These are phyloP conservation scores for Trichoderma reesei DNA, from an alignment of 495 filamentous ascomycete genomes.

Conservation along the genomic window DNA sequence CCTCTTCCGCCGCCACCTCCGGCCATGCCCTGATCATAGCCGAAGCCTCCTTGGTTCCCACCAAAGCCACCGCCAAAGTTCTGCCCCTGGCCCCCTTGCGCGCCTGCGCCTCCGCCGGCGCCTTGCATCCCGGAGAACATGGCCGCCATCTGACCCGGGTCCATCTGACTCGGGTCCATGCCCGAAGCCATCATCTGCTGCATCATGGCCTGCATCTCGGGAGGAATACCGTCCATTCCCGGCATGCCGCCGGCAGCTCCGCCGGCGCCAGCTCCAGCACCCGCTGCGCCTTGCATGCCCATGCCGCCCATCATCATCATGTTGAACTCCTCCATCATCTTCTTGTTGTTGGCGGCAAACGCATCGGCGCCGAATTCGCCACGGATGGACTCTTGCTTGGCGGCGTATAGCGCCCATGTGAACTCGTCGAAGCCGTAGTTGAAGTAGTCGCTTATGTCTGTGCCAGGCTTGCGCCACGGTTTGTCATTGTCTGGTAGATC, in stretches of 20 bases:
- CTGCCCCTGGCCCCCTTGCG: slow-evolving; percentile 35
- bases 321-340: slow-evolving; percentile 80
- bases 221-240: slow-evolving; percentile 61
- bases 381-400: slow-evolving; percentile 72
- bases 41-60: slow-evolving; percentile 37
- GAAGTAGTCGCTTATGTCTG: slow-evolving; percentile 93
- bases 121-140: slow-evolving; percentile 44
- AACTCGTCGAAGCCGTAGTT: slow-evolving; percentile 99
- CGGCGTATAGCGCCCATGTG: slow-evolving; percentile 90
- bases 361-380: slow-evolving; percentile 51
- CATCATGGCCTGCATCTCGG: slow-evolving; percentile 77
- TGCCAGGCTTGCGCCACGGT: slow-evolving; percentile 92
- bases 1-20: slow-evolving; percentile 30
- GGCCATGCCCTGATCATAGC: slow-evolving; percentile 46
- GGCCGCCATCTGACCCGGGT: slow-evolving; percentile 39
- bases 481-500: slow-evolving; percentile 80
- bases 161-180: slow-evolving; percentile 75
- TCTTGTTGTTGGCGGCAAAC: slow-evolving; percentile 61
- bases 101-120: slow-evolving; percentile 26
- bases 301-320: slow-evolving; percentile 75
- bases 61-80: slow-evolving; percentile 32
- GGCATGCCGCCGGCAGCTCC: slow-evolving; percentile 37
- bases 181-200: slow-evolving; percentile 71
- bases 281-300: slow-evolving; percentile 38
- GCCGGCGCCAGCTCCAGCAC: slow-evolving; percentile 26